Base-by-base conservation (phyloP, 176 grass and related monocot species). In the Eragrostis nindensis region DNA sequence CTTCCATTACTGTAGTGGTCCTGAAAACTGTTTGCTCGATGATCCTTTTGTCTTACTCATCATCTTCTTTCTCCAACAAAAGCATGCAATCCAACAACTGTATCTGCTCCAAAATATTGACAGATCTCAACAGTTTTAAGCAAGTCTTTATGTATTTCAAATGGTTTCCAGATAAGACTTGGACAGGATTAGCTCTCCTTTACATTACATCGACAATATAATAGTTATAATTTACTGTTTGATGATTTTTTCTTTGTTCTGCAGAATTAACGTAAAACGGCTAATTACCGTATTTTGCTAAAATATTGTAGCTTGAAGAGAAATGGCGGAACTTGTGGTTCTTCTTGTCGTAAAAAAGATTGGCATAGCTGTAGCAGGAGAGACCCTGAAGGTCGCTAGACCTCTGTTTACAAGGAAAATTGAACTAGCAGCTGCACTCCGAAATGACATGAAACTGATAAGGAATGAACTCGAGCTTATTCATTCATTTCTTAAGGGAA, bases 311-410 rank as follows among this genome's bases (percentile, higher is more conserved):
- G 25, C 40, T 29, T 26, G 11, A 21, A 57, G n/a, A 65, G 9
- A 45, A 66, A 89, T 89, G 87, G 82, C 76, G 0, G 87, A 89
- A 29, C 24, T 30, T 81, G 76, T 27, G 25, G 8, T 89, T 63
- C 32, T 89, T 68, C 43, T 54, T 25, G 82, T 69, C 22, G n/a
- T 81, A 55, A 8, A 50, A 44, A 89, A 85, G 70, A 62, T 85
- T 2, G 27, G 76, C 11, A 60, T 76, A 62, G 87, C 70, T 17
- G 22, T 85, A 48, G 62, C 46, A 7, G 9, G 18, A 22, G 38
- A 68, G 41, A 64, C 25, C 7, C 11, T 81, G 11, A 76, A 64
- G 1, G 8, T 53, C 29, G 71, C 85, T 39, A 71, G 27, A 17
- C 65, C 78, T 11, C 16, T 70, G 7, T 18, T 89, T 62, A 27